Evolutionary conservation across 805 yeast species (phyloP).

Genomic region (Ogataea pignaliae): DNA sequence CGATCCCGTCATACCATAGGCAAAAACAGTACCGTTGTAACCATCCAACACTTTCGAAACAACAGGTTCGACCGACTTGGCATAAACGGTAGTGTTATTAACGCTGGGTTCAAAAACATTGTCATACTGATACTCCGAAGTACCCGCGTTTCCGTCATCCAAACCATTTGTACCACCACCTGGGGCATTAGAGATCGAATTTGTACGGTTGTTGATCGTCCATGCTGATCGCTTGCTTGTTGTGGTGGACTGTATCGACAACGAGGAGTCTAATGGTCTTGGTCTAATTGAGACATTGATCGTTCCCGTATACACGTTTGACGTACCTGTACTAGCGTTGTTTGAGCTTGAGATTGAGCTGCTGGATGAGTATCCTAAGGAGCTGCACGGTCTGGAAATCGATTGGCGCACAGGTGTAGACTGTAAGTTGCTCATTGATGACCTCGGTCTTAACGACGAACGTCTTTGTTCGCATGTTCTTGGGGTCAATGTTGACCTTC

Average conservation of each 20-base stretch:
- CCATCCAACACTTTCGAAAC: constrained; percentile 61
- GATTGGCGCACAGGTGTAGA: constrained; percentile 16
- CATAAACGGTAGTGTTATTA: constrained; percentile 59
- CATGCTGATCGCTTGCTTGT: constrained; percentile 26
- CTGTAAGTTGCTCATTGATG: constrained; percentile 16
- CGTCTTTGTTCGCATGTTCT: constrained; percentile 1
- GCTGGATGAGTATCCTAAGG: constrained; percentile 6
- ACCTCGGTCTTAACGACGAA: constrained; percentile 14
- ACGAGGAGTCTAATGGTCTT: constrained; percentile 45
- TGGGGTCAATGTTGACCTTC: constrained; percentile 16
- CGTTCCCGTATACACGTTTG: constrained; percentile 50
- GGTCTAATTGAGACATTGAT: constrained; percentile 78
- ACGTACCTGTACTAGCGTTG: too few species aligned
- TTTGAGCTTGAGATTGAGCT: constrained; percentile 6
- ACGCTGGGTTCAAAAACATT: constrained; percentile 62
- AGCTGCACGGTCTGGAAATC: constrained; percentile 18
- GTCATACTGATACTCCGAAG: constrained; percentile 60
- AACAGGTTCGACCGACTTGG: constrained; percentile 46
- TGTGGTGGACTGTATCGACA: too few species aligned
- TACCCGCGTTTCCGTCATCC: too few species aligned
- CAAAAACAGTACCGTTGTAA: constrained; percentile 84
- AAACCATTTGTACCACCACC: constrained; percentile 39
- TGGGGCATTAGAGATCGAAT: constrained; percentile 43
- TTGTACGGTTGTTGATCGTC: constrained; percentile 37
- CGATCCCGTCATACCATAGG: constrained; percentile 93